Evolutionary conservation across 805 yeast genomes (phyloP), one percentile per base, ranked within the genome.

Genomic region (Candida coquimbonensis): DNA sequence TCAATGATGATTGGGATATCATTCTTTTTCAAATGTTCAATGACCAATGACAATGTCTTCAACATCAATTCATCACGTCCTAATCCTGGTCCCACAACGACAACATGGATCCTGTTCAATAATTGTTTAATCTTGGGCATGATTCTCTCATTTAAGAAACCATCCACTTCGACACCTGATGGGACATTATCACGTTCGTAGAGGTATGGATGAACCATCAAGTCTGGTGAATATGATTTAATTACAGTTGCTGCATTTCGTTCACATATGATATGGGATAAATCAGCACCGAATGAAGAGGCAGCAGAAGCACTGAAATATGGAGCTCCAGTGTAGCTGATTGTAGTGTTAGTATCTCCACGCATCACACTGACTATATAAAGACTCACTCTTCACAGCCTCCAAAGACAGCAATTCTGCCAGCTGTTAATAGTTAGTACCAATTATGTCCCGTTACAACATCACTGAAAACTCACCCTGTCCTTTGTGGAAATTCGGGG

Each of bases 151-250:
- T 69, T 67, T 37, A 78, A 59, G 43, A 70, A 64, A 14, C 51
- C 37, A 44, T 53, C 53, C 2, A 26, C 33, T 43, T 54, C 47
- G 21, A 53, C 33, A 6, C 36, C 51, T 9, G 50, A 47, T 4
- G 57, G 53, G 3, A 55, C 53, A 32, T 44, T 49, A 40, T 61
- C 65, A 13, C 49, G 48, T 54, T 80, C 89, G 46, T 67, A 72
- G 52, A 90, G 61, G 61, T 87, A 88, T 0, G 98, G 98, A 67
- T 93, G 98, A 1, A 93, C 96, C 97, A 91, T 93, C 42, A 91
- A 67, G 59, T 91, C 89, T 0, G 99, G 98, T 7, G 95, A 78
- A 64, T 93, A 93, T 27, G 82, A 66, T 64, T 91, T 91, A 58
- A 91, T 88, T 7, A 87, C 82, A 0, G 83, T 66, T 0, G 87